Conservation (phyloP, 805 yeast species). For the Lipomyces yamadae region DNA sequence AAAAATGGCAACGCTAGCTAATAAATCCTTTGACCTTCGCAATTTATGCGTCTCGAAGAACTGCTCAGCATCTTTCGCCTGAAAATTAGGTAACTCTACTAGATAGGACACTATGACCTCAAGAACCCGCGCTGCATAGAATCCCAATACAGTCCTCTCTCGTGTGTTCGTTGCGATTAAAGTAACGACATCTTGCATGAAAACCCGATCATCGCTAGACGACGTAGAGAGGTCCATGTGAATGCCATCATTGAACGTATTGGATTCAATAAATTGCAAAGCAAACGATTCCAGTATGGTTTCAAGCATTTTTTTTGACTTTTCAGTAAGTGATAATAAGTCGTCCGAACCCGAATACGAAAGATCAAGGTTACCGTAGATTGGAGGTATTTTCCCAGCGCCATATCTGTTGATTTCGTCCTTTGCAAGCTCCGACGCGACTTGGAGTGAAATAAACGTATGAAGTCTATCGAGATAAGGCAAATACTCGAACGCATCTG, state of each 20-base stretch:
- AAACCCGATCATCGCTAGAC: constrained; percentile 8
- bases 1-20: constrained; percentile 25
- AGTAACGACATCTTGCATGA: constrained; percentile 22
- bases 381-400: constrained; percentile 8
- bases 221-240: background rate
- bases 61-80: constrained; percentile 23
- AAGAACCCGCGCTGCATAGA: constrained; percentile 31
- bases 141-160: constrained; percentile 6
- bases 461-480: constrained; percentile 14
- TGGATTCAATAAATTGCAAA: constrained; percentile 10
- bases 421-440: constrained; percentile 30
- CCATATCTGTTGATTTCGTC: constrained; percentile 27
- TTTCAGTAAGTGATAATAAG: constrained; percentile 18
- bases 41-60: constrained; percentile 23
- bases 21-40: constrained; percentile 22
- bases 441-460: constrained; percentile 18
- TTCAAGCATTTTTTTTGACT: constrained; percentile 16
- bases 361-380: constrained; percentile 9
- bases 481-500: constrained; percentile 16
- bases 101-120: constrained; percentile 17
- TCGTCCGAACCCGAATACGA: constrained; percentile 23
- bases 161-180: constrained; percentile 12
- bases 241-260: constrained; percentile 11
- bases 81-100: constrained; percentile 21
- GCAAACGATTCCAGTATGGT: constrained; percentile 11